phyloP scores from a whole-genome alignment of 2,329 filamentous ascomycete genomes.

The Colletotrichum orchidophilum region DNA sequence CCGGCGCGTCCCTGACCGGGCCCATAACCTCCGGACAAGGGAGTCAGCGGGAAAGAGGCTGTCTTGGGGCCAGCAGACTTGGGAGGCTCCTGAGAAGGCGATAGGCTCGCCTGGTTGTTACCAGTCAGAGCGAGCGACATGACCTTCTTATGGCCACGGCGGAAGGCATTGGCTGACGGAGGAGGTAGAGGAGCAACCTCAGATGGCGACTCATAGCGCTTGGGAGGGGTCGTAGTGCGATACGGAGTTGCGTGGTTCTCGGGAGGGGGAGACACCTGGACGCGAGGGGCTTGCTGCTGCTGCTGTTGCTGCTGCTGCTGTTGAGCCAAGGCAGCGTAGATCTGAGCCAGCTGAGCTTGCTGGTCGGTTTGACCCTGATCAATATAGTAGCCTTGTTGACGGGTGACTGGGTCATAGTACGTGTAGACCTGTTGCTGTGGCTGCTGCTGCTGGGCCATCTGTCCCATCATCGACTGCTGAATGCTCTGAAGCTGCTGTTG shows the following conservation, averaged over 20 bases:
- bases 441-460: slow-evolving; percentile 61
- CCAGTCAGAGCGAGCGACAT: slow-evolving; percentile 76
- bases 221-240: slow-evolving; percentile 74
- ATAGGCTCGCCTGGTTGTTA: slow-evolving; percentile 52
- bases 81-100: slow-evolving; percentile 53
- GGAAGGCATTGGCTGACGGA: slow-evolving; percentile 90
- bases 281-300: slow-evolving; percentile 71
- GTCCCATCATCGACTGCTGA: slow-evolving; percentile 53
- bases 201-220: slow-evolving; percentile 74
- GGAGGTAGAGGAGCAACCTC: slow-evolving; percentile 79
- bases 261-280: slow-evolving; percentile 84
- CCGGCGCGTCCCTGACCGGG: slow-evolving; percentile 93
- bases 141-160: slow-evolving; percentile 91
- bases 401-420: slow-evolving; percentile 86
- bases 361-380: slow-evolving; percentile 69
- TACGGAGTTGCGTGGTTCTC: slow-evolving; percentile 60
- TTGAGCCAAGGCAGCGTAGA: slow-evolving; percentile 40
- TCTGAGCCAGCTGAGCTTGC: slow-evolving; percentile 45
- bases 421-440: slow-evolving; percentile 83
- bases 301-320: slow-evolving; percentile 51
- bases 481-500: slow-evolving; percentile 53
- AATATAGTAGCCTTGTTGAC: slow-evolving; percentile 83
- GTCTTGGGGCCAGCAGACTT: slow-evolving; percentile 79
- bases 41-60: slow-evolving; percentile 81
- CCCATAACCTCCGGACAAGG: slow-evolving; percentile 85